A percentile compares a stretch with the other conserved stretches of the same genome.
These are phyloP conservation scores for Paramecium biaurelia DNA, from an alignment of 73 alveolate species.

Conservation along the genomic window DNA sequence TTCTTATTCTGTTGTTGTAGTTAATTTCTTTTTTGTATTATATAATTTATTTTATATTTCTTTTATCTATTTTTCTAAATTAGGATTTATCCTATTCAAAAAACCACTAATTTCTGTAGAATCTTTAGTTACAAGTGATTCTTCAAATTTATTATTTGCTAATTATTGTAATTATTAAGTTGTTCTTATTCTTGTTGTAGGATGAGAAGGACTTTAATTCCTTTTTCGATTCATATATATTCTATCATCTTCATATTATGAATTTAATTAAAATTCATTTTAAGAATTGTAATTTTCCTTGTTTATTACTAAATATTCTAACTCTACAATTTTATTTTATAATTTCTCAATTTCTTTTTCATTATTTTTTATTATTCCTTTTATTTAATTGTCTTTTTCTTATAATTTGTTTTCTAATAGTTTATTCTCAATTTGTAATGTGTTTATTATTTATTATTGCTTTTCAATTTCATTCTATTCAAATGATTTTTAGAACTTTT, in stretches of 20 bases:
- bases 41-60: constrained; percentile 23
- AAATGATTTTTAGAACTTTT: neutral
- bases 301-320: neutral
- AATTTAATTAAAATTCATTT: neutral
- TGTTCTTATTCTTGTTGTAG: constrained; percentile 44
- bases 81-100: neutral
- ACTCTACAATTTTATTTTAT: neutral
- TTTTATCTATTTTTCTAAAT: neutral
- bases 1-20: constrained; percentile 9
- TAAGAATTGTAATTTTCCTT: neutral
- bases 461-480: neutral
- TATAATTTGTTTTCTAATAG: neutral
- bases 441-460: constrained; percentile 4
- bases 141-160: neutral
- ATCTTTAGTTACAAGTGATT: neutral
- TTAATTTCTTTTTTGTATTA: constrained; percentile 7
- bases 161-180: neutral
- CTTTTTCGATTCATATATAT: neutral
- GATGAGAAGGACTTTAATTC: constrained; percentile 47
- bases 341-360: constrained; percentile 25
- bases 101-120: neutral
- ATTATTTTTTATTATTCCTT: neutral
- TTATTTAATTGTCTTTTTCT: constrained; percentile 5
- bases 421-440: neutral
- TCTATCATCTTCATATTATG: constrained; percentile 39